phyloP scores from a whole-genome alignment of 2,329 filamentous ascomycete genomes.

The Fusarium cicatricum region DNA sequence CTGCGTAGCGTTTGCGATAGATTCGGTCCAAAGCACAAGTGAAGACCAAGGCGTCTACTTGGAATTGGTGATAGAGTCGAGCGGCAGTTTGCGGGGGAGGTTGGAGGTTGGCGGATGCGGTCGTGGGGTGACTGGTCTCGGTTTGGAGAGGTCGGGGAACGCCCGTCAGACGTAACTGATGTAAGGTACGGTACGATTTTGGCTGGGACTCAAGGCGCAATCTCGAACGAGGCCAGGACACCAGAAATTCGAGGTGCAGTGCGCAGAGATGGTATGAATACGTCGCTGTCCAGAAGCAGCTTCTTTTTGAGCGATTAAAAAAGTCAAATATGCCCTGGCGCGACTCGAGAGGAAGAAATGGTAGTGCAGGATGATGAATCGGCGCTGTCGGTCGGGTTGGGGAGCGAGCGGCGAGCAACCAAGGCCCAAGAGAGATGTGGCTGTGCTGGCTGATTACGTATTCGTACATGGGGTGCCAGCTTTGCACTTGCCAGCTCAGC shows the following conservation, averaged over 20 bases:
- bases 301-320: conserved; percentile 8
- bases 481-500: conserved; percentile 31
- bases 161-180: conserved; percentile 26
- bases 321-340: conserved; percentile 6
- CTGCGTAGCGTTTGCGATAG: conserved; percentile 23
- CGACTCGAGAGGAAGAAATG: conserved; percentile 19
- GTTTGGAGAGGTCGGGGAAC: conserved; percentile 36
- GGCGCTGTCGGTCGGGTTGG: conserved; percentile 30
- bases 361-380: conserved; percentile 33
- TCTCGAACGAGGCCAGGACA: conserved; percentile 5
- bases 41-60: conserved; percentile 13
- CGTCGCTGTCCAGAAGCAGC: conserved; percentile 5
- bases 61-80: conserved; percentile 18
- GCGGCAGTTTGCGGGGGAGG: conserved; percentile 25
- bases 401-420: conserved; percentile 22
- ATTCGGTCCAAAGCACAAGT: conserved; percentile 6
- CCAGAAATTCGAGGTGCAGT: conserved; percentile 8
- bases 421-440: conserved; percentile 32
- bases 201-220: conserved; percentile 7
- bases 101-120: conserved; percentile 32
- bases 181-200: conserved; percentile 16
- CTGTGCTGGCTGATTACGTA: conserved; percentile 37
- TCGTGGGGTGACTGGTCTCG: conserved; percentile 35
- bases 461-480: conserved; percentile 19
- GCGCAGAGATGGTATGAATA: background rate